A percentile compares a stretch with the other conserved stretches of the same genome.
phyloP scores from a whole-genome alignment of 2,329 filamentous ascomycete species.

The Hyphodiscus sp. region DNA sequence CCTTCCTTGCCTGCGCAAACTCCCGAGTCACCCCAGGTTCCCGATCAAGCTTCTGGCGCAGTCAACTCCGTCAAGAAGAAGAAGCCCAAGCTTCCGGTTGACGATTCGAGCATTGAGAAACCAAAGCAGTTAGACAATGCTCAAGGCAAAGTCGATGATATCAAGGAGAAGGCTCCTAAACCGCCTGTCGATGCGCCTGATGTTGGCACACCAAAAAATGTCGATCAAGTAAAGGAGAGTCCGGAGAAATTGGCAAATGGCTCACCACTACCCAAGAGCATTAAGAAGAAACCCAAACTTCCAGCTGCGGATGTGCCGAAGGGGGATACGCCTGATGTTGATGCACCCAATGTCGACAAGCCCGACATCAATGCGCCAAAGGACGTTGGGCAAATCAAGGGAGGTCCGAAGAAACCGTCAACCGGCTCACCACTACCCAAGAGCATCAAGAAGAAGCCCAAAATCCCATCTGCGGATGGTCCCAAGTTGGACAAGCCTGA shows the following conservation, averaged over 20 bases:
- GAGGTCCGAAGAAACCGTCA: neutral
- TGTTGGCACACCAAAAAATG: no score
- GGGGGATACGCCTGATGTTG: neutral
- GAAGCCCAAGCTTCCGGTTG: neutral
- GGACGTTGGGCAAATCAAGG: neutral
- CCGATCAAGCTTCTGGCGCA: neutral
- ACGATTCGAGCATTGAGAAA: neutral
- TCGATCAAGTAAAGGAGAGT: neutral
- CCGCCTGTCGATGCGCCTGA: neutral
- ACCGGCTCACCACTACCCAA: neutral
- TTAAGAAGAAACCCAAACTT: constrained; percentile 10
- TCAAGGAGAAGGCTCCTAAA: constrained; percentile 10
- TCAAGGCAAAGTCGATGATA: constrained; percentile 2
- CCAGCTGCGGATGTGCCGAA: no score
- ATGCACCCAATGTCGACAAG: neutral
- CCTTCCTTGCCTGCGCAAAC: neutral
- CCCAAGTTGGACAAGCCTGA: neutral
- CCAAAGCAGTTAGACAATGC: neutral
- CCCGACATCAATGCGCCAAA: neutral
- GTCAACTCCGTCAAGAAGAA: neutral
- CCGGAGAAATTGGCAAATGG: neutral
- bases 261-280: constrained; percentile 1
- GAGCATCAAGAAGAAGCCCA: neutral
- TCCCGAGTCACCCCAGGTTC: neutral
- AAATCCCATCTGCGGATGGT: neutral